Conservation (phyloP, 1,284 basidiomycete species). For the Malassezia cuniculi region DNA sequence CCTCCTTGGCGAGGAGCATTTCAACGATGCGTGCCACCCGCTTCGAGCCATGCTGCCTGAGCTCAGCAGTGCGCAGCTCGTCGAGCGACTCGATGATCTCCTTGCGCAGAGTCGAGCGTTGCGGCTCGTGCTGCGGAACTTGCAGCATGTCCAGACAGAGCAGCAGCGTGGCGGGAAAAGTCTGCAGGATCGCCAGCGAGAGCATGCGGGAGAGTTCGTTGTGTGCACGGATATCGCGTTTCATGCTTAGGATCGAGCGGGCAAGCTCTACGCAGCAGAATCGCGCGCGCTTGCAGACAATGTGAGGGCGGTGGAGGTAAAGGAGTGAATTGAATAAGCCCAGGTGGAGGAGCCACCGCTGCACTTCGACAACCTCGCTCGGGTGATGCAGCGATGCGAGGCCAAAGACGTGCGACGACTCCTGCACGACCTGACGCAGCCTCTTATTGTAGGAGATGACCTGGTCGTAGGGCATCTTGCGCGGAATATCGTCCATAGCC, state of each 20-base stretch:
- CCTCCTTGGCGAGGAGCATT: slow-evolving; percentile 36
- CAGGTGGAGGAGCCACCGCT: slow-evolving; percentile 40
- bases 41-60: slow-evolving; percentile 19
- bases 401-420: slow-evolving; percentile 14
- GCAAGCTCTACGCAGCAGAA: slow-evolving; percentile 36
- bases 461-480: slow-evolving; percentile 21
- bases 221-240: slow-evolving; percentile 28
- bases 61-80: slow-evolving; percentile 28
- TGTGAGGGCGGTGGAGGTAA: slow-evolving; percentile 28
- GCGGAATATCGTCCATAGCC: slow-evolving; percentile 16
- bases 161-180: slow-evolving; percentile 34
- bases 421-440: slow-evolving; percentile 27
- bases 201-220: slow-evolving; percentile 36
- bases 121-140: slow-evolving; percentile 18
- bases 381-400: slow-evolving; percentile 13
- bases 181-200: slow-evolving; percentile 31
- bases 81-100: slow-evolving; percentile 36
- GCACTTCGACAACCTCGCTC: slow-evolving; percentile 23
- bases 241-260: slow-evolving; percentile 35
- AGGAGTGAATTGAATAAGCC: slow-evolving; percentile 36
- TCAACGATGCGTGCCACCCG: slow-evolving; percentile 37
- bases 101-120: slow-evolving; percentile 25
- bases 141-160: slow-evolving; percentile 38
- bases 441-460: slow-evolving; percentile 18
- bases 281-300: slow-evolving; percentile 26